These are phyloP conservation scores for Helichrysum umbraculigerum DNA, from an alignment of 129 eudicot genomes.

Conservation along the genomic window DNA sequence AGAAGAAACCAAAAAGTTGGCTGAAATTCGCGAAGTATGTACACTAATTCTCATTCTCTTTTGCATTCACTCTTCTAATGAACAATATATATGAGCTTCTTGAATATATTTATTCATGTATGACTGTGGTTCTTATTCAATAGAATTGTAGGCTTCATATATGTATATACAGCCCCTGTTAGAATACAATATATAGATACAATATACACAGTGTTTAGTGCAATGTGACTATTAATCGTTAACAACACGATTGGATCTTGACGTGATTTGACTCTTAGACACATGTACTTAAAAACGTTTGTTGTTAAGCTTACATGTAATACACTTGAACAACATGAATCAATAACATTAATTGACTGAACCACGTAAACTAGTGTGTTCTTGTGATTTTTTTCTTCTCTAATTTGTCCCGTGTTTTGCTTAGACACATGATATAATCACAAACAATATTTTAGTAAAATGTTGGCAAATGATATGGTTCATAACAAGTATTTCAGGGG, in stretches of 20 bases:
- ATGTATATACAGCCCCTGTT: background rate
- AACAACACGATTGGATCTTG: background rate
- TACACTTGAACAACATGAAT: no score
- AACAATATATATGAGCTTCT: background rate
- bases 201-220: background rate
- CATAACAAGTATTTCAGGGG: background rate
- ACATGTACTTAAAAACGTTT: background rate
- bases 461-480: background rate
- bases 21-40: conserved; percentile 72
- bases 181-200: conserved; percentile 1
- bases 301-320: background rate
- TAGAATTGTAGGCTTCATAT: background rate
- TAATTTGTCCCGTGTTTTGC: no score
- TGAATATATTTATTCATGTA: background rate
- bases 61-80: background rate
- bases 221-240: background rate
- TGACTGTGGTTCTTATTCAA: background rate
- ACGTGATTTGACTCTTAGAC: background rate
- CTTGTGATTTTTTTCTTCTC: background rate
- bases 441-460: background rate
- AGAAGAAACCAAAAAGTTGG: conserved; percentile 77
- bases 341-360: no score
- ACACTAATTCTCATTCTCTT: background rate
- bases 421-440: no score
- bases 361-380: background rate